Evolutionary conservation across 2,329 filamentous ascomycete genomes (phyloP), one percentile per base, ranked within the genome.

Genomic region (Byssothecium circinans): DNA sequence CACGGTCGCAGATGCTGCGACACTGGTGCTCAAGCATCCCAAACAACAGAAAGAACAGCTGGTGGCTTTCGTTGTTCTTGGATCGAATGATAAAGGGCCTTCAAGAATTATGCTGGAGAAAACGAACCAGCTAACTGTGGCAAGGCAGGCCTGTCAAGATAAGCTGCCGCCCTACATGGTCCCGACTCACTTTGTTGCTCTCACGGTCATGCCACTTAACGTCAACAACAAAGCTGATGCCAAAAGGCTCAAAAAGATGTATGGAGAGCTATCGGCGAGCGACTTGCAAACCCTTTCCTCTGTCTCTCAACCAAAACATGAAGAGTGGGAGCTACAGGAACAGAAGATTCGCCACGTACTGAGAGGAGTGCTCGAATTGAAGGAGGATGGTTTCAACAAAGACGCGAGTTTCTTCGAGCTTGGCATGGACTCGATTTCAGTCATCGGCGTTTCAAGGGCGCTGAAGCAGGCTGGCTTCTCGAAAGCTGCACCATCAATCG

Each of bases 211-310:
- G 44, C 91, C 91, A 0, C 76, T 96, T 0, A 95, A 89, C 1
- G 76, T 88, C 6, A 96, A 96, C 68, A 96, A 96, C 70, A 96
- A 96, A 65, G 86, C 87, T 0, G 91, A 96, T 60, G 78, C 79
- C 6, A 92, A 87, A 61, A 76, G 78, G 29, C 72, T 96, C 2
- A 85, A 81, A 47, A 69, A 72, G 0, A 70, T 95, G 1, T 96
- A 92, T 61, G 71, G 80, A 8, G 72, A 74, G 0, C 65, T 92
- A 2, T 78, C 80, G 0, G 71, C 80, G 0, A 81, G 83, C 27
- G 75, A 85, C 8, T 72, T 95, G 17, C 83, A 89, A 52, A 71
- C 71, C 1, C 70, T 88, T 4, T 70, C 69, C 14, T 49, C 48
- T 2, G 54, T 44, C 8, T 41, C 45, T 19, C 41, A 22, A 14